These are phyloP conservation scores for Suillus paluster DNA, from an alignment of 768 basidiomycete genomes.

Conservation along the genomic window DNA sequence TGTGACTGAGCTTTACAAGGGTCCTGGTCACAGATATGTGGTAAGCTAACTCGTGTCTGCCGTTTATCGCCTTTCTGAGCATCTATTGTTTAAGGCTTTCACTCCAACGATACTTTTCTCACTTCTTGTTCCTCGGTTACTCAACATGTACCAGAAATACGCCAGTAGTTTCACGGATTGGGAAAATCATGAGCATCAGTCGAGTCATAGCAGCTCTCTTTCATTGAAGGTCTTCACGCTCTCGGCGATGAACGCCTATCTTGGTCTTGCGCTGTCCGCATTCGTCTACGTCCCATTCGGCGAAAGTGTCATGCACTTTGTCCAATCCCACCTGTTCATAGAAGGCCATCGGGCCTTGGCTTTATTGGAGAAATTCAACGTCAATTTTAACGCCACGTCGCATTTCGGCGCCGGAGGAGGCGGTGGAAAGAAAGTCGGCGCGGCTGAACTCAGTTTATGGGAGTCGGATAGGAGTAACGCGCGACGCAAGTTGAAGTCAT, in stretches of 20 bases:
- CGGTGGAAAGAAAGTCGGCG: conserved; percentile 12
- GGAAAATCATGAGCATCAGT: conserved; percentile 91
- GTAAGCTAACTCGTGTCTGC: conserved; percentile 50
- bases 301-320: conserved; percentile 72
- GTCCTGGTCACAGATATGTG: conserved; percentile 78
- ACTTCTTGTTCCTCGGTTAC: conserved; percentile 77
- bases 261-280: conserved; percentile 90
- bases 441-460: conserved; percentile 43
- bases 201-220: conserved; percentile 75
- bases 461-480: conserved; percentile 54
- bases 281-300: conserved; percentile 97
- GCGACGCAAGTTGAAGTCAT: conserved; percentile 63
- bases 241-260: conserved; percentile 87
- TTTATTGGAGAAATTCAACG: conserved; percentile 25
- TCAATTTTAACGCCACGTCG: conserved; percentile 32
- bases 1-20: conserved; percentile 85
- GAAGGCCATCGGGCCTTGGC: conserved; percentile 23
- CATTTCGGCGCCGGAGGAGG: conserved; percentile 32
- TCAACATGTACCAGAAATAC: conserved; percentile 70
- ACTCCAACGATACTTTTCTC: conserved; percentile 85
- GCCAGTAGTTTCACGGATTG: conserved; percentile 77
- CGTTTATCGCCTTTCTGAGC: conserved; percentile 2
- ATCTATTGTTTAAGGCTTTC: conserved; percentile 56
- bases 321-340: conserved; percentile 36
- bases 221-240: conserved; percentile 92